These are phyloP conservation scores for Mitragyna speciosa DNA, from an alignment of 257 asterid genomes.

Conservation along the genomic window DNA sequence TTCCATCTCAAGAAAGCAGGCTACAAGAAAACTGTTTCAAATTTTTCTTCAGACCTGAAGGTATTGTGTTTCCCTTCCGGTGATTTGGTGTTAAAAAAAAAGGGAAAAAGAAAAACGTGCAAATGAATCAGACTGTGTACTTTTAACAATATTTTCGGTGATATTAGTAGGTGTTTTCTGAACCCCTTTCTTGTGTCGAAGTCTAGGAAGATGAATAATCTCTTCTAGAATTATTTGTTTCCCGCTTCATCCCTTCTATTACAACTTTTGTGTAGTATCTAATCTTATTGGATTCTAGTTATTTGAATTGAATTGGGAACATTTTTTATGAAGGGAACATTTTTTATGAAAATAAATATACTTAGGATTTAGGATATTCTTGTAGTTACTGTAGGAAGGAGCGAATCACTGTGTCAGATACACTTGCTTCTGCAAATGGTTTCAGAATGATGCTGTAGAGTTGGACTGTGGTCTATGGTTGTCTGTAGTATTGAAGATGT, in stretches of 20 bases:
- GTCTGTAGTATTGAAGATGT: too few relatives aligned
- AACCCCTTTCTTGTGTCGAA: too few relatives aligned
- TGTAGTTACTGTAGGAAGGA: background rate
- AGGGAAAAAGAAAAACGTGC: background rate
- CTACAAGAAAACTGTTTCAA: slow-evolving; percentile 73
- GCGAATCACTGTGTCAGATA: background rate
- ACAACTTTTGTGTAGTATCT: too few relatives aligned
- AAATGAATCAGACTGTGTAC: background rate
- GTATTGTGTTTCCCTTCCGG: slow-evolving; percentile 35
- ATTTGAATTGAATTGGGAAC: background rate
- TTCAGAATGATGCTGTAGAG: background rate
- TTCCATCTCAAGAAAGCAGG: slow-evolving; percentile 96
- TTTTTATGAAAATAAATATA: background rate
- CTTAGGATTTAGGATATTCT: background rate
- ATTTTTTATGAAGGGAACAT: background rate
- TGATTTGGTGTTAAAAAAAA: background rate
- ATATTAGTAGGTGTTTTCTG: too few relatives aligned
- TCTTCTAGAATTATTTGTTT: too few relatives aligned
- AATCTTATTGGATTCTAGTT: too few relatives aligned
- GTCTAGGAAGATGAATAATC: too few relatives aligned
- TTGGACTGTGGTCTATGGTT: background rate
- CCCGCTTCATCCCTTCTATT: too few relatives aligned
- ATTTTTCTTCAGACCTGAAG: slow-evolving; percentile 92
- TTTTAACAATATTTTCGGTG: too few relatives aligned
- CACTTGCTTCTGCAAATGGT: background rate